Conservation (phyloP, 257 asterid species). For the Solanum etuberosum region DNA sequence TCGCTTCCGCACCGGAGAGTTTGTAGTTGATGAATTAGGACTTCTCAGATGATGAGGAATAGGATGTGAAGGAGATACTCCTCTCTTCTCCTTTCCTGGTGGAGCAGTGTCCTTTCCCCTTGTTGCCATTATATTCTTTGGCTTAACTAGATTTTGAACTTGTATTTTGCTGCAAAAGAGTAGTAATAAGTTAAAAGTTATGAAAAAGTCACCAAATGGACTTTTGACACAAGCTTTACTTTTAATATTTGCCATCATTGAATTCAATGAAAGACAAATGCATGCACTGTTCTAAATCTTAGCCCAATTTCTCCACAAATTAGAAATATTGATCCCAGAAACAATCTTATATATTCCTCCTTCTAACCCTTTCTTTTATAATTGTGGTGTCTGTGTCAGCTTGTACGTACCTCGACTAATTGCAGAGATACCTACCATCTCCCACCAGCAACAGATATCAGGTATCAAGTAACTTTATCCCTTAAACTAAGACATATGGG, state of each 20-base stretch:
- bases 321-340: background rate
- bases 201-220: background rate
- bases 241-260: background rate
- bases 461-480: background rate
- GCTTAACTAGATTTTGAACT: background rate
- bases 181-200: background rate
- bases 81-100: slow-evolving; percentile 43
- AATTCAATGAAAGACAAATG: background rate
- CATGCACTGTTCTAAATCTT: background rate
- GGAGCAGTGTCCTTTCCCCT: slow-evolving; percentile 22
- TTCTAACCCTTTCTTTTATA: background rate
- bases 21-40: slow-evolving; percentile 14
- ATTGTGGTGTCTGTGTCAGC: background rate
- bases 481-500: background rate
- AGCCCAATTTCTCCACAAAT: background rate
- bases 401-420: background rate
- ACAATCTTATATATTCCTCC: background rate
- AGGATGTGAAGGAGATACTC: slow-evolving; percentile 23
- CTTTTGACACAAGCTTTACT: background rate
- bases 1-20: slow-evolving; percentile 10
- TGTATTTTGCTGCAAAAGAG: background rate
- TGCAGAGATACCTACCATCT: background rate
- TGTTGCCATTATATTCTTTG: slow-evolving; percentile 35
- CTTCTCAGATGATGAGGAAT: slow-evolving; percentile 2
- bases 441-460: background rate